phyloP scores from a whole-genome alignment of 768 basidiomycete species.

The Panaeolus cyanescens region DNA sequence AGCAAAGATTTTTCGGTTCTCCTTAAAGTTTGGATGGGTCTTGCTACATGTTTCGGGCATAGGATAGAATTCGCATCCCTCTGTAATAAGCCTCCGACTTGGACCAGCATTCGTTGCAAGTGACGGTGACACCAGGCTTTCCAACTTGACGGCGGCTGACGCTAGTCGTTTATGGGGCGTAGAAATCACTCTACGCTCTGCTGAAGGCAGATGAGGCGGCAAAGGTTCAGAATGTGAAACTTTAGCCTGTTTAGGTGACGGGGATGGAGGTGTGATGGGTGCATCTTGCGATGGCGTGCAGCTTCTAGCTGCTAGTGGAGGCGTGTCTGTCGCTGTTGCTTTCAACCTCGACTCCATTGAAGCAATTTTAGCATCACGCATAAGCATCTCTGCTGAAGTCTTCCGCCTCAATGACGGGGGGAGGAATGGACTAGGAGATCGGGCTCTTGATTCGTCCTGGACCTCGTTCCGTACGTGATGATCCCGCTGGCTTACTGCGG shows the following conservation, averaged over 20 bases:
- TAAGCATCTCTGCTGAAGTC: background rate
- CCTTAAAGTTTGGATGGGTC: conserved; percentile 13
- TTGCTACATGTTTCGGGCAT: conserved; percentile 27
- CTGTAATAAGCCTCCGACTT: conserved; percentile 25
- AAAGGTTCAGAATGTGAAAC: background rate
- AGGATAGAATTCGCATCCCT: conserved; percentile 26
- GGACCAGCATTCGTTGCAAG: conserved; percentile 9
- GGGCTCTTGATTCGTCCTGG: background rate
- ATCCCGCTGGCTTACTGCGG: background rate
- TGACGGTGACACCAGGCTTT: background rate
- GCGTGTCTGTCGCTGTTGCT: no score
- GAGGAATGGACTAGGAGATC: background rate
- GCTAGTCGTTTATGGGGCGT: background rate
- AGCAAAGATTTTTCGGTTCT: conserved; percentile 21
- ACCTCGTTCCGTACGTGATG: background rate
- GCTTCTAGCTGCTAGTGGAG: background rate
- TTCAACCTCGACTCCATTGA: background rate
- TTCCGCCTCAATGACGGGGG: background rate
- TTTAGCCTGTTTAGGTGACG: background rate
- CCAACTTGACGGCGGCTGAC: background rate
- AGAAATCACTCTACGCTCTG: background rate
- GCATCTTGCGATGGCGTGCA: background rate
- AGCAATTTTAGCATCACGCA: background rate
- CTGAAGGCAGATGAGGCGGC: background rate
- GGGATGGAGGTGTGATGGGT: background rate